A percentile compares a stretch with the other conserved stretches of the same genome.
These are phyloP conservation scores for Lichtheimia hyalospora DNA, from an alignment of 371 early-diverging fungal genomes.

Conservation along the genomic window DNA sequence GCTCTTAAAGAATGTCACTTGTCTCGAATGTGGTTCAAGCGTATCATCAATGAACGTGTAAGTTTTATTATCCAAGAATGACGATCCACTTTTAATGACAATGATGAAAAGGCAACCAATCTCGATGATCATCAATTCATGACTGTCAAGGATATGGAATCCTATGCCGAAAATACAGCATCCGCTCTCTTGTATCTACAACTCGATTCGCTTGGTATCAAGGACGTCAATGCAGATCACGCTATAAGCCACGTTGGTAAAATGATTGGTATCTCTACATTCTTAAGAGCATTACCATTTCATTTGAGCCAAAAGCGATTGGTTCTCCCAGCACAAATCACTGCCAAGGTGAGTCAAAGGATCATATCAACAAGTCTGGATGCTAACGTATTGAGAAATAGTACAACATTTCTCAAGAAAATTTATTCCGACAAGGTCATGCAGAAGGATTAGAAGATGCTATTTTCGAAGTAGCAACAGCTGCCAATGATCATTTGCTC, in stretches of 20 bases:
- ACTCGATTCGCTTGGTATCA: constrained; percentile 82
- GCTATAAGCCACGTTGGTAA: constrained; percentile 90
- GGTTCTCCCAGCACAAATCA: constrained; percentile 72
- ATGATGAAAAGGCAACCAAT: constrained; percentile 50
- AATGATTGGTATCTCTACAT: constrained; percentile 78
- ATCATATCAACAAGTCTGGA: not conserved
- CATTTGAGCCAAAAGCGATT: constrained; percentile 66
- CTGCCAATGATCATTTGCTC: constrained; percentile 77
- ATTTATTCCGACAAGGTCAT: constrained; percentile 68
- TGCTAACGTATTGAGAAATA: constrained; percentile 15
- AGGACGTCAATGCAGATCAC: constrained; percentile 85
- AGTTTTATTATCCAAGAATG: not conserved
- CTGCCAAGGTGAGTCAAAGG: constrained; percentile 73
- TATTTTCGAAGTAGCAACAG: constrained; percentile 78
- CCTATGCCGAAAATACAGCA: constrained; percentile 85
- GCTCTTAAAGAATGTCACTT: constrained; percentile 50
- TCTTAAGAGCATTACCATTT: constrained; percentile 71
- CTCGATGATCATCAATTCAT: constrained; percentile 69
- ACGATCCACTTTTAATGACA: too few species aligned
- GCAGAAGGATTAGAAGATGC: constrained; percentile 66
- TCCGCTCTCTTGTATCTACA: constrained; percentile 85
- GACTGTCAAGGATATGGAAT: constrained; percentile 79
- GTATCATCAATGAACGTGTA: constrained; percentile 76
- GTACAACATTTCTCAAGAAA: constrained; percentile 72
- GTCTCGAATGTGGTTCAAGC: constrained; percentile 68